A percentile compares a stretch with the other conserved stretches of the same genome.
Conservation (phyloP, 768 basidiomycete genomes). For the Hemileccinum rubropunctum region DNA sequence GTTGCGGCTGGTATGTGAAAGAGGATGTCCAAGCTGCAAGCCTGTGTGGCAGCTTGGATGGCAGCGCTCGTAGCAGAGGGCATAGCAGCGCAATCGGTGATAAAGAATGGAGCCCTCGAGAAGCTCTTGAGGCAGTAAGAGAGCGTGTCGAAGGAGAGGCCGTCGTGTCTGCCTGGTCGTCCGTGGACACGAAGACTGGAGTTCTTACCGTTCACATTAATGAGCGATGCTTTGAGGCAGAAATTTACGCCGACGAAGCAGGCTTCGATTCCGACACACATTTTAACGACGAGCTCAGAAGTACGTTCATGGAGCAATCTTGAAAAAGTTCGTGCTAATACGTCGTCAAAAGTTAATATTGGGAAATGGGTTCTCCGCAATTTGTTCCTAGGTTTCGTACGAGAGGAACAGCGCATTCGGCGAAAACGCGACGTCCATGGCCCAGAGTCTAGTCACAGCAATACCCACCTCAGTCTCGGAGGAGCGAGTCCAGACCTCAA, state of each 20-base stretch:
- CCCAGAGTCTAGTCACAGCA: constrained; percentile 18
- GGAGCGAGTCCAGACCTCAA: constrained; percentile 27
- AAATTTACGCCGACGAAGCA: constrained; percentile 92
- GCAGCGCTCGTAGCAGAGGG: constrained; percentile 33
- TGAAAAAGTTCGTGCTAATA: constrained; percentile 6
- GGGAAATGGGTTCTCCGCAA: constrained; percentile 91
- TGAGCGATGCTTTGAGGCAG: constrained; percentile 89
- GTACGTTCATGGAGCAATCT: constrained; percentile 45
- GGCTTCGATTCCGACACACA: constrained; percentile 60
- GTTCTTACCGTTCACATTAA: constrained; percentile 84
- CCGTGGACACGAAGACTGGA: constrained; percentile 87
- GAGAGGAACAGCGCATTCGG: constrained; percentile 56
- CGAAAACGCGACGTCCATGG: constrained; percentile 31
- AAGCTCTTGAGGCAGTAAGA: constrained; percentile 82
- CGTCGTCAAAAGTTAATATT: constrained; percentile 64
- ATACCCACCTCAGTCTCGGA: constrained; percentile 23
- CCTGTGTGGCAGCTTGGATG: constrained; percentile 43
- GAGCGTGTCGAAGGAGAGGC: constrained; percentile 96
- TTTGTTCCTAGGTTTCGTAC: constrained; percentile 75
- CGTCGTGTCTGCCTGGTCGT: constrained; percentile 79
- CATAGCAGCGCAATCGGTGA: constrained; percentile 35
- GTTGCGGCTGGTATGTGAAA: constrained; percentile 64
- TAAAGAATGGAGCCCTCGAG: constrained; percentile 64
- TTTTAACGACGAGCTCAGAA: constrained; percentile 74
- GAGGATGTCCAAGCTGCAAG: constrained; percentile 66